Percentiles rank a stretch among this genome's conserved stretches.
These are phyloP conservation scores for Pythium oligandrum DNA, from an alignment of 352 stramenopile species.

Conservation along the genomic window DNA sequence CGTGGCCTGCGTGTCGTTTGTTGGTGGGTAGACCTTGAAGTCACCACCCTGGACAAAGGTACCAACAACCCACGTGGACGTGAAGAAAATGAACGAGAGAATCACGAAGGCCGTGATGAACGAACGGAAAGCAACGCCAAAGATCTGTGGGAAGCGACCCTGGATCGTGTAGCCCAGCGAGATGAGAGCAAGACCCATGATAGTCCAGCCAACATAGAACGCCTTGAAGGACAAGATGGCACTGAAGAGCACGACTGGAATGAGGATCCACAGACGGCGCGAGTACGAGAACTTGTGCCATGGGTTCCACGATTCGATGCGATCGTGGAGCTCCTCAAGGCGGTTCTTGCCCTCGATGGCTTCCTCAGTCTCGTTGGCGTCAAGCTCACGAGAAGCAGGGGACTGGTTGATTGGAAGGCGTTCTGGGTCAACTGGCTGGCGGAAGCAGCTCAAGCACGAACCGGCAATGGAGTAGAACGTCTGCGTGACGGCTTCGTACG, in stretches of 20 bases:
- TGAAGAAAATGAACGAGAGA: slow-evolving; percentile 85
- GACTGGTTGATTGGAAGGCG: slow-evolving; percentile 17
- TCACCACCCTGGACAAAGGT: slow-evolving; percentile 83
- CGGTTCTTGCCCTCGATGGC: slow-evolving; percentile 58
- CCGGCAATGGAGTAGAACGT: slow-evolving; percentile 44
- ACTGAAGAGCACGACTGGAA: slow-evolving; percentile 60
- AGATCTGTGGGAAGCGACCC: slow-evolving; percentile 80
- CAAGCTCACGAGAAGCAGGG: slow-evolving; percentile 13
- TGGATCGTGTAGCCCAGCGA: slow-evolving; percentile 77
- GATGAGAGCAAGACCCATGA: slow-evolving; percentile 83
- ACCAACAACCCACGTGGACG: slow-evolving; percentile 79
- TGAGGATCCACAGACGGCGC: slow-evolving; percentile 58
- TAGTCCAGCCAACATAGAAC: slow-evolving; percentile 75
- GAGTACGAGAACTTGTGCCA: slow-evolving; percentile 80
- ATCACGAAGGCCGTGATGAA: slow-evolving; percentile 85
- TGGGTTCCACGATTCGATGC: slow-evolving; percentile 53
- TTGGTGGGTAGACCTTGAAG: slow-evolving; percentile 72
- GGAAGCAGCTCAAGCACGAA: slow-evolving; percentile 22
- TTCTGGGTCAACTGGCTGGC: slow-evolving; percentile 3
- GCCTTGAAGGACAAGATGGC: slow-evolving; percentile 79
- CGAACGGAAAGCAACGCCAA: slow-evolving; percentile 79
- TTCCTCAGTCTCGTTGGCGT: slow-evolving; percentile 56
- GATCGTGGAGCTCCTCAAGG: slow-evolving; percentile 36
- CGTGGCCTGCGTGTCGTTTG: slow-evolving; percentile 11
- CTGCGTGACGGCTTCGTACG: slow-evolving; percentile 64